Base-by-base conservation (phyloP, 2,329 filamentous ascomycete species). In the Trichophyton benhamiae region DNA sequence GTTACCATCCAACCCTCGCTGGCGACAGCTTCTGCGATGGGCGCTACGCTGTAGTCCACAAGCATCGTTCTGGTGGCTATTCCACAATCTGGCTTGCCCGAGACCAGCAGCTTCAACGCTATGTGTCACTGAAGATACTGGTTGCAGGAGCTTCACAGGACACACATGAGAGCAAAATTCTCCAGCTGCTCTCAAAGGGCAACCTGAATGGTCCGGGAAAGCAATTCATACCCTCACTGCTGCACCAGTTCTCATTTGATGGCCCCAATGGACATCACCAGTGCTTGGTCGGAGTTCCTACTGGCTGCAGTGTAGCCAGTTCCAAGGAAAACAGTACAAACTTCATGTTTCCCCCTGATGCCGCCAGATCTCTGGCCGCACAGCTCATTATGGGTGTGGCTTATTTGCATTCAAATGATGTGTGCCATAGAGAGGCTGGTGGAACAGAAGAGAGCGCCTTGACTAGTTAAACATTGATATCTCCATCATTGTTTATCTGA, bases 1-100 rank as follows among this genome's bases (percentile, higher is more conserved):
- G 70, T 1, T 74, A 71, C 63, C 72, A 74, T 65, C 72, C 72
- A 2, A 61, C 72, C 1, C 67, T 68, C 63, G 66, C 74, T 22
- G 61, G 61, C 7, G 58, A 62, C 46, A 59, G 25, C 11, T 60
- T 64, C 25, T 63, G 67, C 55, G 46, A 17, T 22, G 46, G 17
- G 7, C n/a, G 46, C n/a, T 67, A 67, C 46, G 41, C 52, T 0
- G 58, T 67, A 17, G 55, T 68, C 30, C 65, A 63, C 1, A 68
- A 67, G 60, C 64, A 67, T 17, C 66, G 67, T 1, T 67, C 61
- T 57, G 66, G 66, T 22, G 63, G 62, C 7, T 64, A 62, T 41
- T 68, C 66, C 1, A 66, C 67, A 0, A 62, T 66, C 36, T 68
- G 66, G 67, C 64, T 65, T 27, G 60, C 61, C 13, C 57, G 60